Conservation (phyloP, 495 filamentous ascomycete genomes). For the Entonaema liquescens region DNA sequence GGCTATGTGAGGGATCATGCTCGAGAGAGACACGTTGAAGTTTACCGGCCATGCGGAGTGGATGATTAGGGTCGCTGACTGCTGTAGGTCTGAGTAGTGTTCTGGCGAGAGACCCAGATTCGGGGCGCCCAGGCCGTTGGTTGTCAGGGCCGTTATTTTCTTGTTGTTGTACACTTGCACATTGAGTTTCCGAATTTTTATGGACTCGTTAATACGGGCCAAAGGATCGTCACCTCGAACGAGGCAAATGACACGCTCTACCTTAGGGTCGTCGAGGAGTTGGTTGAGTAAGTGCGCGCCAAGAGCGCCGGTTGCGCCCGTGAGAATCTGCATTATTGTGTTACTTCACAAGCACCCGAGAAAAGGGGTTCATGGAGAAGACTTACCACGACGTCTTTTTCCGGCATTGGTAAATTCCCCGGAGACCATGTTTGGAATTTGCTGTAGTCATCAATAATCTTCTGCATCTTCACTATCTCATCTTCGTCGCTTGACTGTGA, state of each 20-base stretch:
- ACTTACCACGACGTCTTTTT: constrained; percentile 54
- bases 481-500: constrained; percentile 27
- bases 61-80: constrained; percentile 59
- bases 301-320: constrained; percentile 67
- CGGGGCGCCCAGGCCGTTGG: constrained; percentile 50
- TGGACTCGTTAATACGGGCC: constrained; percentile 47
- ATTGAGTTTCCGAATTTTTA: constrained; percentile 49
- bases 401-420: constrained; percentile 32
- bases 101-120: constrained; percentile 54
- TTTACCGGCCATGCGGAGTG: constrained; percentile 80
- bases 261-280: constrained; percentile 54
- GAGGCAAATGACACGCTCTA: constrained; percentile 62
- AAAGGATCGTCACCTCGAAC: constrained; percentile 53
- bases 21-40: constrained; percentile 68
- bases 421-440: constrained; percentile 52
- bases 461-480: constrained; percentile 52
- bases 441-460: constrained; percentile 61
- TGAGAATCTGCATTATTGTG: constrained; percentile 57
- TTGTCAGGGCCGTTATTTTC: constrained; percentile 36
- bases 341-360: neutral
- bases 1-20: constrained; percentile 65
- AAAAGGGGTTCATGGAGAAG: neutral
- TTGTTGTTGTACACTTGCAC: constrained; percentile 33
- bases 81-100: constrained; percentile 48
- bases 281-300: constrained; percentile 63